Base-by-base conservation (phyloP, 768 basidiomycete genomes). In the Trametes maxima region DNA sequence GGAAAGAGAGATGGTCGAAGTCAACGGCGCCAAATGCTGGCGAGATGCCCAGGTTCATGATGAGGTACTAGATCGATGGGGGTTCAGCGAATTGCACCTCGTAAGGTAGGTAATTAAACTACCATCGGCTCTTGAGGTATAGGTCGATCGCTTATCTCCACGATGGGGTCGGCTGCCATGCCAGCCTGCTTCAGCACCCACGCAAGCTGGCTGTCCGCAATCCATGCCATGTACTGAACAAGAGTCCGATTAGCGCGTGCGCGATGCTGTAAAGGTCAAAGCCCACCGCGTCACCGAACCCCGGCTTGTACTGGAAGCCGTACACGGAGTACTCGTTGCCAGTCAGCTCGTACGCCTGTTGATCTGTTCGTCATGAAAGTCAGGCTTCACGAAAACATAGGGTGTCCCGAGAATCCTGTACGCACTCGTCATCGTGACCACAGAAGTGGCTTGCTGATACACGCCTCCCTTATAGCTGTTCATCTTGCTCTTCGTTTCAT, bases 91-190 rank as follows among this genome's bases (percentile, higher is more conserved):
- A 24, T 17, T 36, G 33, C 24, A 12, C 17, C 22, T n/a, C 12
- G 12, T 35, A 22, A 33, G 17, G n/a, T 7, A n/a, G 13, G 14
- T 57, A 46, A 5, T n/a, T 14, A 59, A 37, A 75, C 40, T 70
- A 89, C 88, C 88, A 95, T 86, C 8, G 94, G 94, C 70, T 96
- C 94, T 65, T 89, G 86, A 0, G 93, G 83, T 42, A 95, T 76
- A 13, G 89, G 86, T 57, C 94, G 77, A 35, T 82, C 79, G 14
- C 84, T 74, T 59, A 94, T 90, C 65, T 90, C 76, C 2, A 85
- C 85, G 22, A 70, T 64, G 2, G 75, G 37, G 71, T 87, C 81
- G 1, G 87, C 80, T 2, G 70, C 83, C 74, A 93, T 78, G 13
- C 86, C 93, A 33, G 78, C 72, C 19, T 81, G 81, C 42, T 82